Evolutionary conservation across 805 yeast genomes (phyloP), one percentile per base, ranked within the genome.

Genomic region (Schwanniomyces polymorphus): DNA sequence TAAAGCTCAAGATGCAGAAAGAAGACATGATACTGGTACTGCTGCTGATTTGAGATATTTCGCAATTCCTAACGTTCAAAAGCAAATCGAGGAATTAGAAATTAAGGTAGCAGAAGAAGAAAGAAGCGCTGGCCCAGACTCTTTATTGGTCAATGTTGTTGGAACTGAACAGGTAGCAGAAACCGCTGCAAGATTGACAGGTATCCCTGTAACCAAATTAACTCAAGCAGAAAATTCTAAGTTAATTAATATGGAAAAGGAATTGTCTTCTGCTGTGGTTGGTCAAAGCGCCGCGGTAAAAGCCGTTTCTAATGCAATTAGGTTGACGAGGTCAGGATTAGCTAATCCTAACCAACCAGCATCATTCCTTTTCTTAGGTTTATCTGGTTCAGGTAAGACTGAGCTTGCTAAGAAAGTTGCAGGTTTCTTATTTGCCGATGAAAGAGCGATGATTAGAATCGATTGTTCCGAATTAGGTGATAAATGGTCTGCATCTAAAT

Each of bases 311-410:
- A 92, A 94, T 65, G 96, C 98, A 5, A 88, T 94, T 46, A 82
- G 99, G 69, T 78, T 94, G 58, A 83, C 89, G 14, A 82, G 99
- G 65, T 91, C 98, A 9, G 99, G 99, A 17, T 78, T 94, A 54
- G 88, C 97, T 21, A 94, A 94, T 67, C 99, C 99, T 45, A 81
- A 91, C 67, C 97, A 95, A 56, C 99, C 99, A 5, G 90, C 98
- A 0, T 88, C 97, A 11, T 94, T 94, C 80, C 63, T 94, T 62
- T 94, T 94, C 79, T 75, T 95, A 51, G 99, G 99, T 50, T 80
- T 92, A 50, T 88, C 97, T 2, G 99, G 99, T 59, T 90, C 97
- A 6, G 99, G 99, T 81, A 94, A 94, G 78, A 94, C 99, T 7
- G 98, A 94, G 68, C 78, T 94, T 57, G 98, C 99, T 21, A 94